These are phyloP conservation scores for Tuber magnatum DNA, from an alignment of 495 filamentous ascomycete species.

Conservation along the genomic window DNA sequence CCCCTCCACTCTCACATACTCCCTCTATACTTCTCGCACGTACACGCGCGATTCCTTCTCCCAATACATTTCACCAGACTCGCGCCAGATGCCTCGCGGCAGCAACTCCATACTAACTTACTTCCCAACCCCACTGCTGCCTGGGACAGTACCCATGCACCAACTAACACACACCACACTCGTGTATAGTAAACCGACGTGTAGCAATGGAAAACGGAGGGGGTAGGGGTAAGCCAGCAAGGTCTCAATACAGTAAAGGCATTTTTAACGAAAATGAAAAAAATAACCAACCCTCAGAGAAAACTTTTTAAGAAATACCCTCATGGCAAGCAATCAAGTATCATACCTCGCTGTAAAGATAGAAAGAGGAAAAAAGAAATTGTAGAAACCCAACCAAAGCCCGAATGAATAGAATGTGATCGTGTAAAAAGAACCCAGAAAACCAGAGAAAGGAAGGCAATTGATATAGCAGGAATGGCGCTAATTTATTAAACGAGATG, in stretches of 20 bases:
- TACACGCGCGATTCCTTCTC: not conserved
- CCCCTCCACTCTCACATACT: not conserved
- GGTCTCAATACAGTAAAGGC: constrained; percentile 18
- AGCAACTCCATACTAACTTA: not conserved
- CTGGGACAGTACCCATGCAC: not conserved
- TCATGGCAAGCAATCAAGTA: not conserved
- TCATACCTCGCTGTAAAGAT: not conserved
- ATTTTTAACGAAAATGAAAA: constrained; percentile 19
- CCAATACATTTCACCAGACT: not conserved
- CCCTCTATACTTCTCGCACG: not conserved
- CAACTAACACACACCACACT: not conserved
- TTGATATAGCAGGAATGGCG: not conserved
- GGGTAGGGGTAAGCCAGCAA: not conserved
- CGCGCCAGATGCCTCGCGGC: not conserved
- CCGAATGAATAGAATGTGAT: constrained; percentile 23
- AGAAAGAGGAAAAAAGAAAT: not conserved
- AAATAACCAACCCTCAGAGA: constrained; percentile 22
- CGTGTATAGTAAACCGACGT: not conserved
- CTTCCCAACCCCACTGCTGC: not conserved
- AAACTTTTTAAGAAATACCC: constrained; percentile 16
- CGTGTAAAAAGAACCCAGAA: constrained; percentile 7
- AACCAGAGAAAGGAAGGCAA: not conserved
- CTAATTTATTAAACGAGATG: not conserved
- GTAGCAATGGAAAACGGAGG: not conserved
- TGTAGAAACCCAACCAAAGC: constrained; percentile 12